A percentile compares a stretch with the other conserved stretches of the same genome.
Conservation (phyloP, 768 basidiomycete genomes). For the Boletus insuetus region DNA sequence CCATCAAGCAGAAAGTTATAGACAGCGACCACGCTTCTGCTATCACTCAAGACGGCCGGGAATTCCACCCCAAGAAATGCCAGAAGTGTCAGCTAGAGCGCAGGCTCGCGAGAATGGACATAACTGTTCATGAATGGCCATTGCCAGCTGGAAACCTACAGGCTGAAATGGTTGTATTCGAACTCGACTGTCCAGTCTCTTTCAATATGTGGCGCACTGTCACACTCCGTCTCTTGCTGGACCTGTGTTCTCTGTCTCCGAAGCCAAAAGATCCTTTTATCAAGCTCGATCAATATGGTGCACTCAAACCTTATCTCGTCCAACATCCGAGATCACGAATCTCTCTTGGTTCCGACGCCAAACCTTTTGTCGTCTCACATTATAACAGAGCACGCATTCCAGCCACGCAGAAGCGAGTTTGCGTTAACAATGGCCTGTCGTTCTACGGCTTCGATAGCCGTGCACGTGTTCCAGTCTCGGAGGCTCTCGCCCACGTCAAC, state of each 20-base stretch:
- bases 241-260: slow-evolving; percentile 28
- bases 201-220: slow-evolving; percentile 45
- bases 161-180: slow-evolving; percentile 39
- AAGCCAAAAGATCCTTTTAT: slow-evolving; percentile 8
- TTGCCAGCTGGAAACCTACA: slow-evolving; percentile 30
- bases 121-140: slow-evolving; percentile 47
- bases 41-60: slow-evolving; percentile 1
- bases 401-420: not conserved
- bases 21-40: not conserved
- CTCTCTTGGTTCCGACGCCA: slow-evolving; percentile 23
- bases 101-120: slow-evolving; percentile 25
- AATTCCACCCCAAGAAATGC: slow-evolving; percentile 18
- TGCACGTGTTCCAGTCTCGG: not conserved
- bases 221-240: slow-evolving; percentile 39
- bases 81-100: slow-evolving; percentile 29
- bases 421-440: slow-evolving; percentile 31
- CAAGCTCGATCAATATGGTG: slow-evolving; percentile 12
- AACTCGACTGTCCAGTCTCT: slow-evolving; percentile 37
- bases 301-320: slow-evolving; percentile 11
- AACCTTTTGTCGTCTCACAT: slow-evolving; percentile 19
- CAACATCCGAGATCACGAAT: slow-evolving; percentile 19
- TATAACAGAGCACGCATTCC: slow-evolving; percentile 17
- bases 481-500: not conserved
- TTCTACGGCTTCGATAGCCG: slow-evolving; percentile 31
- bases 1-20: slow-evolving; percentile 13